Base-by-base conservation (phyloP, 495 filamentous ascomycete genomes). In the Neurospora tetrasperma region DNA sequence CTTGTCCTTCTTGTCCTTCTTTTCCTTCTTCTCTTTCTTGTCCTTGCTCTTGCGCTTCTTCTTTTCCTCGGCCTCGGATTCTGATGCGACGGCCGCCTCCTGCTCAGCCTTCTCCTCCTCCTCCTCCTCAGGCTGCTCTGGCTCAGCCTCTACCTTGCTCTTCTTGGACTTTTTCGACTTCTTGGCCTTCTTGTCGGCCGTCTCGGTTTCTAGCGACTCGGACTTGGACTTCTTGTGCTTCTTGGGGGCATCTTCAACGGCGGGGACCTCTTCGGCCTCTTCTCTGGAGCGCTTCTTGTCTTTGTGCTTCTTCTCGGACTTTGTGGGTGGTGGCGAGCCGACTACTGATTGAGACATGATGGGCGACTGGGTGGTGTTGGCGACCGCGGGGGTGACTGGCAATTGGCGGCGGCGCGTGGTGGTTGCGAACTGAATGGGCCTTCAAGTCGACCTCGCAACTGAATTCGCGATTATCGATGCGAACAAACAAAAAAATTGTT, bases 121-220 rank as follows among this genome's bases (percentile, higher is more conserved):
- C n/a, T n/a, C 59, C 48, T 75, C 72, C 38, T 75, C 44, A 10
- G 44, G 27, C 27, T 38, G 35, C 35, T 31, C 46, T 11, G 10
- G 39, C 31, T 70, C 48, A 5, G 74, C 74, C 66, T 75, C 46
- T 14, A 41, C 44, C 70, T 69, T 77, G 54, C 76, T 42, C 77
- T 76, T 79, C 74, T 79, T 80, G 38, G 73, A 69, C 69, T 79
- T 81, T 74, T 84, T 78, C 71, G 74, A 69, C 44, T 69, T 46
- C 35, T 75, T 73, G 39, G 7, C 1, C 59, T 77, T 78, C 42
- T 75, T 75, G 1, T 75, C 68, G 9, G 44, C 20, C 4, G 68
- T 71, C 8, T n/a, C 62, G 23, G 48, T 31, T 31, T 66, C 54
- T 66, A 66, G 54, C 27, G 54, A 35, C 20, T 75, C 77, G 31